Conservation (phyloP, 768 basidiomycete genomes). For the Astraeus odoratus region DNA sequence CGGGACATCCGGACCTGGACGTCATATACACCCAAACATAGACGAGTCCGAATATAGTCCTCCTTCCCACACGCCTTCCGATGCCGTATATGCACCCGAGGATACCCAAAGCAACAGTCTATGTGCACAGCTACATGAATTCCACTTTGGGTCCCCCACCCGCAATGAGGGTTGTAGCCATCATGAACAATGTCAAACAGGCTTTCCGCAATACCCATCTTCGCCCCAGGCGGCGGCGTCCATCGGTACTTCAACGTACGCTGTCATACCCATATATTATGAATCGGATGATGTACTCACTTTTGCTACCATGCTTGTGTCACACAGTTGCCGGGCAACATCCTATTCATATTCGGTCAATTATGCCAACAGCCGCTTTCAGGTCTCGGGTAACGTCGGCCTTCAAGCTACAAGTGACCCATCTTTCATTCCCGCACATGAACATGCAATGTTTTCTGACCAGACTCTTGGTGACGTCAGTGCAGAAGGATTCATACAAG, state of each 20-base stretch:
- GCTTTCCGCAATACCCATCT: not conserved
- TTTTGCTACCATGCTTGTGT: not conserved
- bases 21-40: slow-evolving; percentile 16
- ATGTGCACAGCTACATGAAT: slow-evolving; percentile 17
- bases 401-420: slow-evolving; percentile 4
- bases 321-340: not conserved
- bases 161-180: slow-evolving; percentile 6
- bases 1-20: slow-evolving; percentile 6
- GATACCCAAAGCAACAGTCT: slow-evolving; percentile 18
- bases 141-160: slow-evolving; percentile 19
- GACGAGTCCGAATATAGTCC: slow-evolving; percentile 5
- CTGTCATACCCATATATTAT: not conserved
- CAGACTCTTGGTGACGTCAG: slow-evolving; percentile 19
- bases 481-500: slow-evolving; percentile 8
- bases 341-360: not conserved
- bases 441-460: slow-evolving; percentile 17
- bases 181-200: slow-evolving; percentile 11
- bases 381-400: not conserved
- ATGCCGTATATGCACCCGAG: slow-evolving; percentile 11
- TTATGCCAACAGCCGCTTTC: not conserved
- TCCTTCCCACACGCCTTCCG: slow-evolving; percentile 6
- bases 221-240: not conserved
- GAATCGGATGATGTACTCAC: not conserved
- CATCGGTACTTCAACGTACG: not conserved
- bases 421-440: slow-evolving; percentile 22